Evolutionary conservation across 106 monocot species (phyloP), one percentile per base, ranked within the genome.

Genomic region (Cymbidium sinense): DNA sequence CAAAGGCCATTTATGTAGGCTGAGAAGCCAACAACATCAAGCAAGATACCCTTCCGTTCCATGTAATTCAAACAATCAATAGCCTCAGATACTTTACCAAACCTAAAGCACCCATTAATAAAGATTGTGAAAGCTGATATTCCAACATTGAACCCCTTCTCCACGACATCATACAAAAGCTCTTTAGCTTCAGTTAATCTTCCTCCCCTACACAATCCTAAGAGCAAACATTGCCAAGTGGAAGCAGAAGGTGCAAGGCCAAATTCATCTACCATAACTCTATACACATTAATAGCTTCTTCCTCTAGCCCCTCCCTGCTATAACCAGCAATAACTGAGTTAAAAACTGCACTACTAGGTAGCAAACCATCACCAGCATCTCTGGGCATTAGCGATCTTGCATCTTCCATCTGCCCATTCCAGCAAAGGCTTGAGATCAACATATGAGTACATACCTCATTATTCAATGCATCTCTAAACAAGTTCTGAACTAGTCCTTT

Each of bases 1-100:
- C 96, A 93, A 64, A 96, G 85, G 7, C 96, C 96, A 76, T 94
- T 88, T 20, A 96, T 87, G 67, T 86, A 96, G 30, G 91, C 96
- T 1, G 96, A 96, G 76, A 91, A 96, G 64, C 82, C 84, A 81
- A 96, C 52, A 34, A 94, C 89, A 83, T 96, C 96, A 67, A 85
- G 91, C 23, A 52, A 39, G 8, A 93, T 50, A 51, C 88, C 85
- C 76, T 51, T 75, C 35, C 11, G 76, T 64, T 84, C 78, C 93
- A 96, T 96, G 25, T 84, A 78, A 79, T 78, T 62, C 96, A 93
- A 96, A 35, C 91, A 83, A 50, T 70, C 81, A 18, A 78, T 13
- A 29, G 93, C 93, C 34, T 84, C 84, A 35, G 41, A 72, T 44
- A 76, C 61, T 86, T 94, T 84, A 5, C 96, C 89, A 61, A 76